Evolutionary conservation across 2,329 filamentous ascomycete genomes (phyloP).

Genomic region (Trichoderma semiorbis): DNA sequence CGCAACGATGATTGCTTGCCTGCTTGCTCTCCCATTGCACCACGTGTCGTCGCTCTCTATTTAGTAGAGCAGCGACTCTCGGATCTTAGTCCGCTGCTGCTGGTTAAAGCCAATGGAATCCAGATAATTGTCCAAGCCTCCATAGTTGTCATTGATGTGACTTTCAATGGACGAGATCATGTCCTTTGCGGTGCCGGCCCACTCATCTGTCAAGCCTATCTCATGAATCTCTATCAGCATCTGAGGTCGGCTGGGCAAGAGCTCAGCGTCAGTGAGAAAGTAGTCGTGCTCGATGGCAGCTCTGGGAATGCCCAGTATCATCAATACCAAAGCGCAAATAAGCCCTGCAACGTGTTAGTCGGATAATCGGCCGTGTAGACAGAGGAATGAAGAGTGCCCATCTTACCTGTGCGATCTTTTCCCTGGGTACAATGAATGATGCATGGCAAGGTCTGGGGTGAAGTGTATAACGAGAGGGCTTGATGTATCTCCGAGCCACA

Average conservation of each 20-base stretch:
- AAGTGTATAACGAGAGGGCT: conserved; percentile 31
- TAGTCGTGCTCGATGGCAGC: conserved; percentile 70
- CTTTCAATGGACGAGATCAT: conserved; percentile 58
- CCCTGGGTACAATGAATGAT: conserved; percentile 85
- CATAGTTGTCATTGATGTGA: conserved; percentile 61
- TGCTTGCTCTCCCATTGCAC: background rate
- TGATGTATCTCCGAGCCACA: conserved; percentile 59
- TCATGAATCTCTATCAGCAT: conserved; percentile 64
- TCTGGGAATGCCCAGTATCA: conserved; percentile 57
- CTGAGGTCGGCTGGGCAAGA: conserved; percentile 59
- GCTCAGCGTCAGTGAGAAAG: conserved; percentile 55
- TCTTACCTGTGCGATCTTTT: conserved; percentile 63
- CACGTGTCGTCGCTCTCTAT: too few species aligned
- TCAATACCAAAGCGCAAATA: conserved; percentile 62
- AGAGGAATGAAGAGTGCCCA: background rate
- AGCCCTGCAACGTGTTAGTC: conserved; percentile 50
- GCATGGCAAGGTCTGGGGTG: conserved; percentile 52
- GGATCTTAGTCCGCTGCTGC: conserved; percentile 39
- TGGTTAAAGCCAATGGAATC: conserved; percentile 56
- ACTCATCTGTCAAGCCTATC: conserved; percentile 71
- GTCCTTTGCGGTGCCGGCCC: conserved; percentile 61
- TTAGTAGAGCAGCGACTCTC: conserved; percentile 43
- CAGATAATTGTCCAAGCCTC: conserved; percentile 65
- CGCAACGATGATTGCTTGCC: background rate
- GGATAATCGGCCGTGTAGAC: background rate